These are phyloP conservation scores for Euryodendron excelsum DNA, from an alignment of 148 eudicot genomes.

Conservation along the genomic window DNA sequence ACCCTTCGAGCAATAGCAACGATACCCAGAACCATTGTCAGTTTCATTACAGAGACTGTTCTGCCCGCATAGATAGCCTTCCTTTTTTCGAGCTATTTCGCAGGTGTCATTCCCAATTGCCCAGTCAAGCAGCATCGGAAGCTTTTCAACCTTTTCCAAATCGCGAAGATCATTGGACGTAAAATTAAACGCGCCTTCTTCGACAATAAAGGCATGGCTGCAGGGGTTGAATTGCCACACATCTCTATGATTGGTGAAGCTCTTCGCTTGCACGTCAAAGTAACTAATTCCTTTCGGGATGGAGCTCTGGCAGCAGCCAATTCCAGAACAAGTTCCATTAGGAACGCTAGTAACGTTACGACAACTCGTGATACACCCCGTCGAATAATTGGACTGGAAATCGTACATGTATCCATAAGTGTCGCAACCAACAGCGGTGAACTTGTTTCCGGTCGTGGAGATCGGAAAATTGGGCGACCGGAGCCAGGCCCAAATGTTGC, in stretches of 20 bases:
- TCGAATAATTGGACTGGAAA: background rate
- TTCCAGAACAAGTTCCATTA: constrained; percentile 21
- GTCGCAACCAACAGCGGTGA: constrained; percentile 41
- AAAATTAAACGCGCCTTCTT: constrained; percentile 17
- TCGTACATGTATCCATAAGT: background rate
- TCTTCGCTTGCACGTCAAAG: background rate
- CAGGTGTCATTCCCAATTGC: constrained; percentile 22
- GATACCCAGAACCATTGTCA: constrained; percentile 9
- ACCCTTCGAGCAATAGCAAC: constrained; percentile 17
- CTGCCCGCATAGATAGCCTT: constrained; percentile 8
- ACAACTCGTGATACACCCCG: constrained; percentile 25
- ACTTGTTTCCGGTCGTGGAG: no score
- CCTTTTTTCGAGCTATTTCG: constrained; percentile 3
- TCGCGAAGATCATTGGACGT: constrained; percentile 9
- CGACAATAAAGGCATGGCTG: constrained; percentile 29
- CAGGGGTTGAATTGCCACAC: constrained; percentile 15
- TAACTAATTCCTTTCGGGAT: background rate
- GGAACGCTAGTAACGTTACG: background rate
- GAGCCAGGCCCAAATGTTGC: no score
- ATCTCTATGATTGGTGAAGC: background rate
- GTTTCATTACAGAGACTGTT: constrained; percentile 11
- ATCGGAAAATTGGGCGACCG: no score
- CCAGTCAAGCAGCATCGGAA: constrained; percentile 39
- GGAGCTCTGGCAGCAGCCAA: constrained; percentile 31
- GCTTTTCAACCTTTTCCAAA: background rate